Base-by-base conservation (phyloP, 169 alveolate genomes). In the Ichthyophthirius multifiliis region DNA sequence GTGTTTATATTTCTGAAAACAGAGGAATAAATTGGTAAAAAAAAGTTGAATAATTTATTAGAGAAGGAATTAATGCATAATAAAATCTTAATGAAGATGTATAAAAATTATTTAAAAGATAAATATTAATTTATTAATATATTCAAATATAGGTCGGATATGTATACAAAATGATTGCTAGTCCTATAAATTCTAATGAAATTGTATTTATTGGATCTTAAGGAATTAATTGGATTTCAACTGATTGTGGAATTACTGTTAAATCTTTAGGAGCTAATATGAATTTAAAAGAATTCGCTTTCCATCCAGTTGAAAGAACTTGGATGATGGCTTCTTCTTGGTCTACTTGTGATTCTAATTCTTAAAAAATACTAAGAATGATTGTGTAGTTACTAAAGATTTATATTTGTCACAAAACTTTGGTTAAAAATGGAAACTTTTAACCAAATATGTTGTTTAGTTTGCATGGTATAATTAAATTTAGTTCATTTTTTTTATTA, bases 281-380 rank as follows among this genome's bases (percentile, higher is more conserved):
- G 32, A 83, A 81, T 43, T 83, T 91, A 20, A 86, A 83, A 44
- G 94, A 91, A 41, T 88, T 88, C 55, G n/a, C 65, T 39, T 91
- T 86, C 73, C 95, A 91, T 84, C 95, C 94, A 7, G 84, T 83
- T 2, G 77, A 84, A 41, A 81, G 77, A 43, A 74, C 81, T 20
- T 86, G 91, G 92, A 85, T 89, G 23, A 67, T 91, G 32, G 92
- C 90, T n/a, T 78, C 94, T 41, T 73, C 91, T 6, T 91, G 84
- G 81, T 79, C 88, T 32, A 78, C 46, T 4, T 91, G 95, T 63
- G 67, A 81, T 30, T 88, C 23, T 27, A 55, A 55, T 34, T 27
- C 13, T 27, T 2, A 18, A 55, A 23, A 55, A 55, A 65, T 30
- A 86, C 76, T 45, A 90, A 88, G 20, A 71, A 44, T 7, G 87